phyloP scores from a whole-genome alignment of 1,139 yeast species.

The Meyerozyma athensensis region DNA sequence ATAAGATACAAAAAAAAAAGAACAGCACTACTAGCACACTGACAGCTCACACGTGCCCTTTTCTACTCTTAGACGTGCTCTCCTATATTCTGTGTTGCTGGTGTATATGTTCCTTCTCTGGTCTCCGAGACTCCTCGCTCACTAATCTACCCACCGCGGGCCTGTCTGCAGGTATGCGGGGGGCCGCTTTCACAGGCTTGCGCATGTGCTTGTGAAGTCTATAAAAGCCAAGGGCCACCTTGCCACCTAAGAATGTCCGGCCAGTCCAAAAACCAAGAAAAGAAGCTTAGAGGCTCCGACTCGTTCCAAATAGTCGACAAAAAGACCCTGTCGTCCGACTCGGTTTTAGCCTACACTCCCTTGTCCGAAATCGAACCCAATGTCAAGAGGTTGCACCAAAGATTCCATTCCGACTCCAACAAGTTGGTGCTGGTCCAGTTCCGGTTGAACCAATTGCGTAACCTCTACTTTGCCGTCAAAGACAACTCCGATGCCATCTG shows the following conservation, averaged over 20 bases:
- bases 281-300: neutral
- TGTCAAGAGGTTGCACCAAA: slow-evolving; percentile 36
- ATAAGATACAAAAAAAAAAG: too few species aligned
- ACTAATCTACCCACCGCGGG: too few species aligned
- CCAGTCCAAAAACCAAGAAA: neutral
- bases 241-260: neutral
- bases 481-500: slow-evolving; percentile 55
- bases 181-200: neutral
- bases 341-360: slow-evolving; percentile 40
- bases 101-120: too few species aligned
- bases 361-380: slow-evolving; percentile 44
- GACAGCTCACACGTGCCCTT: neutral
- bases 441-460: slow-evolving; percentile 62
- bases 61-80: too few species aligned
- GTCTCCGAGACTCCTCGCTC: too few species aligned
- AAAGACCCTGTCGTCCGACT: slow-evolving; percentile 1
- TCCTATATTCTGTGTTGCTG: too few species aligned
- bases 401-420: slow-evolving; percentile 40
- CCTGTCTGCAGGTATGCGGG: too few species aligned
- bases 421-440: slow-evolving; percentile 52
- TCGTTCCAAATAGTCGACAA: neutral
- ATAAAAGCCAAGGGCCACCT: neutral
- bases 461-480: slow-evolving; percentile 58
- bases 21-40: too few species aligned
- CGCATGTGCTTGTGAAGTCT: neutral